Evolutionary conservation across 768 basidiomycete genomes (phyloP), one percentile per base, ranked within the genome.

Genomic region (Brasilioporus rufonigricans): DNA sequence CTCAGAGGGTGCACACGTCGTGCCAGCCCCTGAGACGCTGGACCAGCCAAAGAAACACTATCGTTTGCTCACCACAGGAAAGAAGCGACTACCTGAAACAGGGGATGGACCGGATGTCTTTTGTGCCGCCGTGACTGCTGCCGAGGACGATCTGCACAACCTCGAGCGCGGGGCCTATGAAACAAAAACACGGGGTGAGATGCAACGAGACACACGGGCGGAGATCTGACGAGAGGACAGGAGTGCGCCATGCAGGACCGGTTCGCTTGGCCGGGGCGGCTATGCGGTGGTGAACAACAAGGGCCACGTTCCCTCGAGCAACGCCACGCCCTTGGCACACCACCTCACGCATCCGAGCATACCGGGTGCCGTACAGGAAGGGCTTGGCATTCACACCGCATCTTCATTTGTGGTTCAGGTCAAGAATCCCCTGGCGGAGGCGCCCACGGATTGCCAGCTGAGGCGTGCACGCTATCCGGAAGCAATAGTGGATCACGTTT

Each of bases 241-340:
- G 82, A 8, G 73, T 76, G 0, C 75, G 84, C 13, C 80, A 84
- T 50, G 75, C 80, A 55, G 79, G 70, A 4, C 72, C 80, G 0
- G 77, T 77, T 0, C 78, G 84, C 7, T 72, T 84, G 21, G 77
- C 0, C 73, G 82, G 4, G 84, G 85, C 1, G 82, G 75, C 19
- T 86, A 87, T 62, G 80, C 78, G 14, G 77, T 86, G 31, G 81
- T 82, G 39, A 74, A 24, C 73, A n/a, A n/a, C n/a, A n/a, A 77
- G 4, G 73, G 75, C 0, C 60, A 65, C 0, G 73, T 71, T 3
- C 79, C 76, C 0, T 85, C 80, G 0, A 62, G 71, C 46, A 72
- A 78, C 38, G 72, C 71, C 49, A 84, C 82, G 0, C 81, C 81
- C 64, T 73, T 86, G 32, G 86, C 81, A 0, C 84, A 84, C 63